phyloP scores from a whole-genome alignment of 164 flowering plant species.

The Tetracentron sinense region DNA sequence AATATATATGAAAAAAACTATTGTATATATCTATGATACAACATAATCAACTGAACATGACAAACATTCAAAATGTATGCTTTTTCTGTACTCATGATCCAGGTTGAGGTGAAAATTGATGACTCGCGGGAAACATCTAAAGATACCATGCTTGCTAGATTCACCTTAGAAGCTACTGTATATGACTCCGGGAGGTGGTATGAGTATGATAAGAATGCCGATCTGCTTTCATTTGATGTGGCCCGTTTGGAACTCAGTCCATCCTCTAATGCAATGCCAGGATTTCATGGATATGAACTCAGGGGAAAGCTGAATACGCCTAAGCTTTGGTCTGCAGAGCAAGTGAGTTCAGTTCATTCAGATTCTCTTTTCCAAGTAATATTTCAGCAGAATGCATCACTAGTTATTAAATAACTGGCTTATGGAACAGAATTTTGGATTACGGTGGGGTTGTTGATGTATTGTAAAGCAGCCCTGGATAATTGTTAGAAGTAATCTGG shows the following conservation, averaged over 20 bases:
- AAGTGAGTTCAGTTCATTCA: slow-evolving; percentile 33
- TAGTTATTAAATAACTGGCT: neutral
- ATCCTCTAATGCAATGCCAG: slow-evolving; percentile 29
- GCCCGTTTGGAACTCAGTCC: slow-evolving; percentile 38
- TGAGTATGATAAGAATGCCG: slow-evolving; percentile 32
- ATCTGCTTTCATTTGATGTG: slow-evolving; percentile 48
- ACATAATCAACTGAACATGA: no score
- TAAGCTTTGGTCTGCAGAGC: slow-evolving; percentile 95
- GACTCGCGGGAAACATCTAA: slow-evolving; percentile 28
- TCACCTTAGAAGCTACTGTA: slow-evolving; percentile 63
- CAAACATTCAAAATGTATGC: neutral
- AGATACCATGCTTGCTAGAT: slow-evolving; percentile 39
- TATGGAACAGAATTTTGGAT: neutral
- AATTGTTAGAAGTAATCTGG: neutral
- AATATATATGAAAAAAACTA: no score
- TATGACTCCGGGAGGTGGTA: slow-evolving; percentile 62
- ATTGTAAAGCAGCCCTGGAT: neutral
- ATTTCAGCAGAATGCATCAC: neutral
- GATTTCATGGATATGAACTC: slow-evolving; percentile 70
- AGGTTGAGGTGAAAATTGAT: slow-evolving; percentile 91
- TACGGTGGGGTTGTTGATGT: neutral
- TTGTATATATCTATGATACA: no score
- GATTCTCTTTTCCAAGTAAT: neutral
- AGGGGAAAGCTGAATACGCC: slow-evolving; percentile 65
- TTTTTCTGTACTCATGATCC: slow-evolving; percentile 15